These are phyloP conservation scores for Pichia norvegensis DNA, from an alignment of 1,139 yeast genomes.

Conservation along the genomic window DNA sequence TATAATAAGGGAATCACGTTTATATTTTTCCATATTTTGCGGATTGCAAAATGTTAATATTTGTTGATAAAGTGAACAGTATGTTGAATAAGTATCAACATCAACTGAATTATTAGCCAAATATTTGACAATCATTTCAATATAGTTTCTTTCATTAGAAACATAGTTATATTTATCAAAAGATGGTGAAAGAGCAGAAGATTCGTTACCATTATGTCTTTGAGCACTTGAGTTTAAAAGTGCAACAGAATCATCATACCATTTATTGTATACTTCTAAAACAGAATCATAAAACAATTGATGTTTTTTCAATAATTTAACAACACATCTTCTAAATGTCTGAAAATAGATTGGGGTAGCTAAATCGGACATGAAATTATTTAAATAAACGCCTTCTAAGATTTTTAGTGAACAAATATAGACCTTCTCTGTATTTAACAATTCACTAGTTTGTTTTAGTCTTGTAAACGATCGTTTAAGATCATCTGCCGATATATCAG, in stretches of 20 bases:
- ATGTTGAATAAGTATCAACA: conserved; percentile 34
- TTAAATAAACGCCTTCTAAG: conserved; percentile 34
- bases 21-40: conserved; percentile 21
- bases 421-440: conserved; percentile 39
- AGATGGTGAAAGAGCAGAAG: conserved; percentile 18
- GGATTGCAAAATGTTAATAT: conserved; percentile 32
- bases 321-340: conserved; percentile 23
- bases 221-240: neutral
- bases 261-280: conserved; percentile 15
- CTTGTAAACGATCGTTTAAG: conserved; percentile 26
- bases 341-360: conserved; percentile 28
- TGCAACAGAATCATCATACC: conserved; percentile 17
- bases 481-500: conserved; percentile 4
- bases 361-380: conserved; percentile 27
- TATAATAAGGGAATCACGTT: conserved; percentile 19
- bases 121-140: conserved; percentile 27
- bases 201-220: neutral
- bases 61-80: conserved; percentile 36
- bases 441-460: conserved; percentile 37
- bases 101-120: conserved; percentile 29
- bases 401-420: conserved; percentile 38
- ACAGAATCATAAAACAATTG: conserved; percentile 22
- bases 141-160: conserved; percentile 14
- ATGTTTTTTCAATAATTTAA: conserved; percentile 28
- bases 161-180: conserved; percentile 19